These are phyloP conservation scores for Ophiostoma sp. DNA, from an alignment of 2,329 filamentous ascomycete species.

Conservation along the genomic window DNA sequence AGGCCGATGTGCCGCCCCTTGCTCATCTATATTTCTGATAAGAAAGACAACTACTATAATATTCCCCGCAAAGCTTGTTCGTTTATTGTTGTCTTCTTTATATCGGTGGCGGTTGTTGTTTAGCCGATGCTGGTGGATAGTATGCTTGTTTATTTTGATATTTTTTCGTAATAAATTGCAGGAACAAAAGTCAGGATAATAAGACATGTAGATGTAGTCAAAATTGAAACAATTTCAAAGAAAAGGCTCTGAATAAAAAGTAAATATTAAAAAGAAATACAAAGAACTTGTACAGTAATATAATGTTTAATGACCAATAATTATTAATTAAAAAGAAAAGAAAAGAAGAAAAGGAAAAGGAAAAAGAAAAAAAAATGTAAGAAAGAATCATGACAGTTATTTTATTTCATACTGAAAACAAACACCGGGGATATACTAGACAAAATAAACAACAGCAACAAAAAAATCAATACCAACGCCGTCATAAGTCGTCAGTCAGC, in stretches of 20 bases:
- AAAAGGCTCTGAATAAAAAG: too few relatives aligned
- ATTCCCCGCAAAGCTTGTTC: neutral
- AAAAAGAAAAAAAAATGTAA: too few relatives aligned
- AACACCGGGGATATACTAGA: neutral
- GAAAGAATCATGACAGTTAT: too few relatives aligned
- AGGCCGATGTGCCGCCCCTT: neutral
- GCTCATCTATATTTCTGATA: neutral
- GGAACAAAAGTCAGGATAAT: too few relatives aligned
- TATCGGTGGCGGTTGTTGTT: neutral
- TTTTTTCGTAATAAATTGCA: neutral
- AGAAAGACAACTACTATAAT: neutral
- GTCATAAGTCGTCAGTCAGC: slow-evolving; percentile 10
- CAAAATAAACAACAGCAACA: neutral
- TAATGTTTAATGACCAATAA: too few relatives aligned
- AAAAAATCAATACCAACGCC: slow-evolving; percentile 4
- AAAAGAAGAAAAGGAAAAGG: too few relatives aligned
- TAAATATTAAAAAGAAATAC: too few relatives aligned
- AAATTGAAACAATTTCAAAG: too few relatives aligned
- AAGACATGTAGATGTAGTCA: too few relatives aligned
- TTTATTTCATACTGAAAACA: neutral
- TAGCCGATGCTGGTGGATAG: neutral
- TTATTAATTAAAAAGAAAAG: too few relatives aligned
- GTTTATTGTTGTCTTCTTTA: neutral
- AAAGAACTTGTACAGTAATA: too few relatives aligned
- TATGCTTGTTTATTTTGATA: neutral